phyloP scores from a whole-genome alignment of 2,329 filamentous ascomycete species.

The Aspergillus neoniger region DNA sequence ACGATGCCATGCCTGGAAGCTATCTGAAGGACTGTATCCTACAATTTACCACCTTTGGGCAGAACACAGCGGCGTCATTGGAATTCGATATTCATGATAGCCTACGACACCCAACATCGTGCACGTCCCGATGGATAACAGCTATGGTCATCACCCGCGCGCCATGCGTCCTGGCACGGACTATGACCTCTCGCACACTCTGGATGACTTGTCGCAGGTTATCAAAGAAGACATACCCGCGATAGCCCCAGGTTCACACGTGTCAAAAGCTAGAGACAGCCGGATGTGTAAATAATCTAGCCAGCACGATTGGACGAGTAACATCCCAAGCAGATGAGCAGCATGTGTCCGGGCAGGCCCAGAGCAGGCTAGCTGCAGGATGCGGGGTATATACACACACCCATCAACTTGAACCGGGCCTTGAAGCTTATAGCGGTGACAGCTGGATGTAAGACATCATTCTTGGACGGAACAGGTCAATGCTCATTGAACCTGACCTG shows the following conservation, averaged over 20 bases:
- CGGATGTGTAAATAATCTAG: background rate
- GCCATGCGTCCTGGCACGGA: background rate
- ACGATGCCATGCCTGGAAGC: background rate
- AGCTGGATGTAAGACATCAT: background rate
- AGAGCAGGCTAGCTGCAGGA: background rate
- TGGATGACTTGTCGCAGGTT: background rate
- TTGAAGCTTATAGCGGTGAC: slow-evolving; percentile 7
- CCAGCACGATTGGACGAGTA: background rate
- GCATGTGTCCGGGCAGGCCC: background rate
- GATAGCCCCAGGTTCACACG: slow-evolving; percentile 1
- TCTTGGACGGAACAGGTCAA: background rate
- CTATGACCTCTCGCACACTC: background rate
- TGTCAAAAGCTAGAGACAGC: slow-evolving; percentile 1
- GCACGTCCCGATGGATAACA: background rate
- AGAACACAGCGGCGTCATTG: background rate
- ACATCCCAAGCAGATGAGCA: background rate
- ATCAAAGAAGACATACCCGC: background rate
- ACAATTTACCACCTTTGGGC: background rate
- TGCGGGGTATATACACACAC: slow-evolving; percentile 5
- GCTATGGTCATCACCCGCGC: background rate
- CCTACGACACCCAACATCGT: background rate
- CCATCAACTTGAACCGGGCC: slow-evolving; percentile 1
- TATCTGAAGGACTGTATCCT: background rate
- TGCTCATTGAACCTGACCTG: background rate
- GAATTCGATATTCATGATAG: background rate